Evolutionary conservation across 2,329 filamentous ascomycete species (phyloP), one percentile per base, ranked within the genome.

Genomic region (Epichloe glyceriae): DNA sequence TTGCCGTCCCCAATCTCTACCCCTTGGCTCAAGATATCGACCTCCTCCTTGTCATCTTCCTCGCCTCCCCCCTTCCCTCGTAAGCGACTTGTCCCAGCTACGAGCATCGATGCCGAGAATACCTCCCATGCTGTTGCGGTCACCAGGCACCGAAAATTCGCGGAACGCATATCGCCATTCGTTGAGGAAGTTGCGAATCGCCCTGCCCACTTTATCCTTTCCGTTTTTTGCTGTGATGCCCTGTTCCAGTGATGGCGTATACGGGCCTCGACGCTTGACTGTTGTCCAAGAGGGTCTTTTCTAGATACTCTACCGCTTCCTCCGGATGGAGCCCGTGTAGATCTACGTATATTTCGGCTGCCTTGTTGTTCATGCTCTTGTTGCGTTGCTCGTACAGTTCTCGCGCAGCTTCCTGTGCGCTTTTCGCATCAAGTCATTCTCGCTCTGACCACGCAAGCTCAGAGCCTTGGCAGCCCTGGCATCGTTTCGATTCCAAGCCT

Each of bases 181-280:
- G 63, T 91, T 94, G 50, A 98, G 73, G 70, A 94, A 97, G 57
- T 79, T 82, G 50, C 93, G 84, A 55, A 97, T 83, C 1, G 90
- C 89, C 70, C 95, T 95, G 63, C 91, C 91, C 37, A 98, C 88
- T 70, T 98, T 98, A 69, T 98, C 93, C 67, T 97, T 97, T 61
- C 93, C 91, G 63, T 96, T 96, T 96, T 73, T 97, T 97, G 66
- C 88, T 95, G 69, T 98, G 93, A 62, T 97, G 90, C 3, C 91
- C 93, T 1, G 91, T 97, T 43, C 93, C 93, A 1, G 90, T 96
- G 64, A 98, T 97, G 57, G 90, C 90, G 64, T 97, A 98, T 41
- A 98, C 79, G 3, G 91, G 86, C 20, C 82, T 78, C 37, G 76
- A 76, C 58, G 86, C 82, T 57, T 80, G 76, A 57, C 76, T 78